These are phyloP conservation scores for Gaeumannomyces sp. DNA, from an alignment of 2,329 filamentous ascomycete species.

Conservation along the genomic window DNA sequence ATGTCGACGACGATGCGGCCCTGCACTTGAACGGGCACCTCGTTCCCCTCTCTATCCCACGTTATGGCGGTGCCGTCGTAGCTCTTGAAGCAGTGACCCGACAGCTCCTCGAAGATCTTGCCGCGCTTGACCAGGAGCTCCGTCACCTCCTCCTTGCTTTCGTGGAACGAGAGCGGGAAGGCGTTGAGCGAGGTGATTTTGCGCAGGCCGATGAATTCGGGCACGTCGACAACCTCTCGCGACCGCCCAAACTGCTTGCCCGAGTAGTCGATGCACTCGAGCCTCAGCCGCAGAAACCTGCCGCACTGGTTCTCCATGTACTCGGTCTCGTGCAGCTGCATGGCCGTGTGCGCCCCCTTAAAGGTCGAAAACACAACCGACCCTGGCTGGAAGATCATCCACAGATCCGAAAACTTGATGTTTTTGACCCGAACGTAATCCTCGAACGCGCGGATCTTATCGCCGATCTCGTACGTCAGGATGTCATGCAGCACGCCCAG, in stretches of 20 bases:
- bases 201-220: slow-evolving; percentile 36
- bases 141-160: slow-evolving; percentile 29
- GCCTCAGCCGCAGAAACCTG: slow-evolving; percentile 31
- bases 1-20: slow-evolving; percentile 35
- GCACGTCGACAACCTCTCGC: slow-evolving; percentile 28
- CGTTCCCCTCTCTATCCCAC: slow-evolving; percentile 28
- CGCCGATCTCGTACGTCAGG: slow-evolving; percentile 44
- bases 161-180: slow-evolving; percentile 40
- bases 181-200: slow-evolving; percentile 37
- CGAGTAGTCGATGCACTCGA: slow-evolving; percentile 40
- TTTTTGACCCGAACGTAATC: slow-evolving; percentile 42
- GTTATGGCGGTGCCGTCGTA: slow-evolving; percentile 29
- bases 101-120: slow-evolving; percentile 36
- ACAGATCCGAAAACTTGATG: slow-evolving; percentile 45
- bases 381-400: slow-evolving; percentile 47
- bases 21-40: slow-evolving; percentile 24
- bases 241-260: slow-evolving; percentile 41
- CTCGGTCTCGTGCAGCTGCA: slow-evolving; percentile 31
- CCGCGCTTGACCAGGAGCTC: slow-evolving; percentile 33
- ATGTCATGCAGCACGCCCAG: slow-evolving; percentile 39
- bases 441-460: slow-evolving; percentile 40
- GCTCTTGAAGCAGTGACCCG: slow-evolving; percentile 41
- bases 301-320: slow-evolving; percentile 32
- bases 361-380: slow-evolving; percentile 32
- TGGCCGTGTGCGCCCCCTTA: slow-evolving; percentile 33